Conservation (phyloP, 768 basidiomycete species). For the Amanita pallidorosea region DNA sequence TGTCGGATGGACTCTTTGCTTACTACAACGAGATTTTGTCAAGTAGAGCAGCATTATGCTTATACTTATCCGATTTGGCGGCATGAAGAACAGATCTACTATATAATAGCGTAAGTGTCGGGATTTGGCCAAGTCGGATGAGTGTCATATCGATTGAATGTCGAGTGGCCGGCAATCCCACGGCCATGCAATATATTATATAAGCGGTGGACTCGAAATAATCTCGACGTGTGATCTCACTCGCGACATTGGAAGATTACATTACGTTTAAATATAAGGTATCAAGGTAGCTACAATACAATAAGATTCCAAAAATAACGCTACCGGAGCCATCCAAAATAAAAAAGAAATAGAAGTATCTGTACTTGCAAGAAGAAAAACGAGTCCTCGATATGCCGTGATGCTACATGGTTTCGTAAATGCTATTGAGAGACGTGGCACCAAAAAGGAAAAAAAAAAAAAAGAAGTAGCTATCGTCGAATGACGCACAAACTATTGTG, state of each 20-base stretch:
- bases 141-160: slow-evolving; percentile 3
- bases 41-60: slow-evolving; percentile 29
- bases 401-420: not conserved
- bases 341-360: not conserved
- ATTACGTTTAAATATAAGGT: slow-evolving; percentile 1
- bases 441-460: too few species aligned
- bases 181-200: too few species aligned
- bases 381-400: not conserved
- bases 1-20: slow-evolving; percentile 17
- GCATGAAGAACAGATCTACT: slow-evolving; percentile 26
- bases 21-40: slow-evolving; percentile 61
- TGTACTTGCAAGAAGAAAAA: not conserved
- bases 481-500: not conserved
- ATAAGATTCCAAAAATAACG: not conserved
- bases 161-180: not conserved
- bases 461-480: not conserved
- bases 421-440: too few species aligned
- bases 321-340: not conserved
- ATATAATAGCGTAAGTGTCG: slow-evolving; percentile 47
- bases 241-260: not conserved
- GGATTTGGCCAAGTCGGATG: slow-evolving; percentile 33
- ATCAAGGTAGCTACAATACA: slow-evolving; percentile 5
- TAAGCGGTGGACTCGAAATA: too few species aligned
- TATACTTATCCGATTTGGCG: slow-evolving; percentile 17
- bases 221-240: too few species aligned